A percentile compares a stretch with the other conserved stretches of the same genome.
These are phyloP conservation scores for Pascua sp. DNA, from an alignment of 1,284 basidiomycete species.

Conservation along the genomic window DNA sequence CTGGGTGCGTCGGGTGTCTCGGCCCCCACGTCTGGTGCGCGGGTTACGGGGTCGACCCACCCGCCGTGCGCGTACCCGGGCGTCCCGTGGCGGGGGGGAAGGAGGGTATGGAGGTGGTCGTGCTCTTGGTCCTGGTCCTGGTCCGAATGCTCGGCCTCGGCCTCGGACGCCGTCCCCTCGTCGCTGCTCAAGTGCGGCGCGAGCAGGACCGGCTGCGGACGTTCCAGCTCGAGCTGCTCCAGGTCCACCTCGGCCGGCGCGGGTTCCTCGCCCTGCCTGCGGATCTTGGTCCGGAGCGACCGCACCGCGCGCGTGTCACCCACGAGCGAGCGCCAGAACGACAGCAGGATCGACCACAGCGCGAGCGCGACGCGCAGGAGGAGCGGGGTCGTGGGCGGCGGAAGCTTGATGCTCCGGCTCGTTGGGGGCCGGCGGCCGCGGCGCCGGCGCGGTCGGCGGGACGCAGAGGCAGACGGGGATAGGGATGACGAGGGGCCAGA, in stretches of 20 bases:
- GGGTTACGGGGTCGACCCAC: constrained; percentile 46
- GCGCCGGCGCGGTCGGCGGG: constrained; percentile 1
- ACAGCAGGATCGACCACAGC: constrained; percentile 42
- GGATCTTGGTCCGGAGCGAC: constrained; percentile 10
- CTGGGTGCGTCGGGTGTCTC: constrained; percentile 11
- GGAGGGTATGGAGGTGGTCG: not conserved
- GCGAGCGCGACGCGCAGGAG: constrained; percentile 39
- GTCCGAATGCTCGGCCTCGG: constrained; percentile 5
- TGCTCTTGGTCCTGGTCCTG: constrained; percentile 3
- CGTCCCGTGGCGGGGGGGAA: too few species aligned
- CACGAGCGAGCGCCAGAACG: constrained; percentile 44
- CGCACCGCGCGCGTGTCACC: constrained; percentile 42
- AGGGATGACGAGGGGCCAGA: not conserved
- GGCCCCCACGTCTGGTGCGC: constrained; percentile 27
- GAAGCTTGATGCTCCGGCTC: constrained; percentile 34
- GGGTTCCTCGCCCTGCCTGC: not conserved
- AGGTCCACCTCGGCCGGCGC: not conserved
- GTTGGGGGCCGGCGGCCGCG: constrained; percentile 15
- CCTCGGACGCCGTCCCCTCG: constrained; percentile 17
- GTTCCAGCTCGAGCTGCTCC: not conserved
- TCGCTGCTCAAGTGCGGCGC: constrained; percentile 5
- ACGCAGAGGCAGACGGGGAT: not conserved
- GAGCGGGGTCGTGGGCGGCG: constrained; percentile 41
- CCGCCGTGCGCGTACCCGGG: not conserved
- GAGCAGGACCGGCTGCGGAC: not conserved